Evolutionary conservation across 305 asterid genomes (phyloP).

Genomic region (Lippia alba): DNA sequence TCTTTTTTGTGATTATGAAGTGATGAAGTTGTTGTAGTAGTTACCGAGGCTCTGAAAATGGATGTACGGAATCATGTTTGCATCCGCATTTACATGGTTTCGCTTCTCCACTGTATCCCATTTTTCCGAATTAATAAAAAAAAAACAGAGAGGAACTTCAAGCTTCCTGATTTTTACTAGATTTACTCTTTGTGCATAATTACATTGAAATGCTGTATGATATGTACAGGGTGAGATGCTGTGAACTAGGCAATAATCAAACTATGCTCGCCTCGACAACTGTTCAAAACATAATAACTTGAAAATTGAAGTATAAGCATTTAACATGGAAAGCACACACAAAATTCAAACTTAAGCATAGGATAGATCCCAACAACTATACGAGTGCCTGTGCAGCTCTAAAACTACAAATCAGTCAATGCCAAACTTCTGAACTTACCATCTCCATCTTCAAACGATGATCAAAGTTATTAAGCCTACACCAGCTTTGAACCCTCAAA

Average conservation of each 20-base stretch:
- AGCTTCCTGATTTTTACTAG: neutral
- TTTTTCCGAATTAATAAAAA: neutral
- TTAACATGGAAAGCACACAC: neutral
- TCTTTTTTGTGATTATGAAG: slow-evolving; percentile 8
- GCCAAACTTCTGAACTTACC: neutral
- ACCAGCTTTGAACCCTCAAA: slow-evolving; percentile 76
- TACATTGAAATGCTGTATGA: neutral
- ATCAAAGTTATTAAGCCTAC: slow-evolving; percentile 29
- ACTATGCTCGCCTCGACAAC: neutral
- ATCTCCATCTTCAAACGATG: neutral
- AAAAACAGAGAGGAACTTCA: neutral
- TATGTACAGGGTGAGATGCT: neutral
- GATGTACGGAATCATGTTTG: slow-evolving; percentile 5
- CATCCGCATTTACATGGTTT: neutral
- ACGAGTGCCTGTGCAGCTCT: neutral
- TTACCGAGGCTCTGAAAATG: slow-evolving; percentile 17
- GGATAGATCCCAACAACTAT: neutral
- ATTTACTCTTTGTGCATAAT: neutral
- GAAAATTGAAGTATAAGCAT: neutral
- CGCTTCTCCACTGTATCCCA: neutral
- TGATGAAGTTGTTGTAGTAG: neutral
- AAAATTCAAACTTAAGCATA: neutral
- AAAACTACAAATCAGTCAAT: slow-evolving; percentile 4
- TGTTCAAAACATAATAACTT: neutral
- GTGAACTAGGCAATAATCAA: neutral